These are phyloP conservation scores for Tolypocladium nubicola DNA, from an alignment of 2,329 filamentous ascomycete species.

Conservation along the genomic window DNA sequence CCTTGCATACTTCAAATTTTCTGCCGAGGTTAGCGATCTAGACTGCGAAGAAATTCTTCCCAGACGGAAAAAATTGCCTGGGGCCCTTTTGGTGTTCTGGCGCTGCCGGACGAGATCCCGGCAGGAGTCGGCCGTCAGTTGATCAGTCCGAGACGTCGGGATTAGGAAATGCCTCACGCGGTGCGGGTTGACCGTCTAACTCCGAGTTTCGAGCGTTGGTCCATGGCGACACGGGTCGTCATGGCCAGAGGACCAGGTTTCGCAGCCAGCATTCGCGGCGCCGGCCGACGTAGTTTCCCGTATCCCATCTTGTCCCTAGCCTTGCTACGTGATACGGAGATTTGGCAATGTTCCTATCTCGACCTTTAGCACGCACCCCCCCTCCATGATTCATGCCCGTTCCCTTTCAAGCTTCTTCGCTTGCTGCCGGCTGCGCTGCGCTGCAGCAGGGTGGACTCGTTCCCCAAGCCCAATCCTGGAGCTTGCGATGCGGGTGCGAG, in stretches of 20 bases:
- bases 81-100: background rate
- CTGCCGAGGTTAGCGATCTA: too few species aligned
- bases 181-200: background rate
- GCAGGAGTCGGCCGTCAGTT: background rate
- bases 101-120: background rate
- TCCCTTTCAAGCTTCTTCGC: background rate
- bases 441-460: background rate
- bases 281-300: background rate
- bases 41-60: too few species aligned
- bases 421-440: background rate
- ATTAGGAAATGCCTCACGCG: background rate
- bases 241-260: background rate
- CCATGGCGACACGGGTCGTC: background rate
- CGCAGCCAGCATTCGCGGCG: background rate
- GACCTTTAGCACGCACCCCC: background rate
- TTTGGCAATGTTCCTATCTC: background rate
- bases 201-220: background rate
- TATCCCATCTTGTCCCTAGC: too few species aligned
- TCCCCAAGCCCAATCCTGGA: background rate
- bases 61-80: too few species aligned
- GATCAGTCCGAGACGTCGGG: background rate
- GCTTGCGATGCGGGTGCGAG: background rate
- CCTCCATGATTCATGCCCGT: background rate
- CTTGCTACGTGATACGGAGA: background rate
- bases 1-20: too few species aligned